phyloP scores from a whole-genome alignment of 2,329 filamentous ascomycete species.

The Sporothrix globosa region DNA sequence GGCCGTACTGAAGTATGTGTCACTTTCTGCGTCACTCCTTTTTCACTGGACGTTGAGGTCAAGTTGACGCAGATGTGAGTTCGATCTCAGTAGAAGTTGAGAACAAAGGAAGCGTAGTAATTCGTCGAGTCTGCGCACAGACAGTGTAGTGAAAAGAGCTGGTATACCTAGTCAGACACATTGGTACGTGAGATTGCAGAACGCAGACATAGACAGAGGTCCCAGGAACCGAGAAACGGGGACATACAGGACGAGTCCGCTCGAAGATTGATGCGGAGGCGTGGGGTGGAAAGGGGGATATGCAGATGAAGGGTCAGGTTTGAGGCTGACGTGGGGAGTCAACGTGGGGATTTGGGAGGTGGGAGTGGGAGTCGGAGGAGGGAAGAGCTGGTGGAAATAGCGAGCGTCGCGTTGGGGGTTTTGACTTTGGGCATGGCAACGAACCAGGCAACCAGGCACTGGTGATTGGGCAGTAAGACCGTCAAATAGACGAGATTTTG shows the following conservation, averaged over 20 bases:
- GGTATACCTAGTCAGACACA: not conserved
- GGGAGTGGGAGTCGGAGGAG: not conserved
- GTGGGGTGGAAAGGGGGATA: not conserved
- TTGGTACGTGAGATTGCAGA: not conserved
- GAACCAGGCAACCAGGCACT: not conserved
- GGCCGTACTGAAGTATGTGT: not conserved
- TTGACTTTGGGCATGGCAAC: not conserved
- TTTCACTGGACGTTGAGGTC: not conserved
- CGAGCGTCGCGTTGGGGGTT: not conserved
- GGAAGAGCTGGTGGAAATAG: not conserved
- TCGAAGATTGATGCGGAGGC: not conserved
- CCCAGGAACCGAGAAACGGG: not conserved
- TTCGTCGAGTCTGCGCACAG: not conserved
- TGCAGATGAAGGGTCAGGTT: not conserved
- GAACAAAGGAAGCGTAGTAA: not conserved
- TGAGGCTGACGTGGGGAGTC: not conserved
- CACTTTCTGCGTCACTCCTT: not conserved
- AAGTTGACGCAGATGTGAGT: not conserved
- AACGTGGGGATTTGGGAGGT: not conserved
- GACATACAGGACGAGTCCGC: not conserved
- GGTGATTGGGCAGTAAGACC: not conserved
- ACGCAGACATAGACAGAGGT: not conserved
- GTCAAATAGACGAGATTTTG: not conserved
- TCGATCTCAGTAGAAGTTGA: not conserved
- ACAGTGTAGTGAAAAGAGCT: not conserved